Percentiles rank a stretch among this genome's conserved stretches.
Evolutionary conservation across 129 eudicot genomes (phyloP).

Genomic region (Sambucus nigra): DNA sequence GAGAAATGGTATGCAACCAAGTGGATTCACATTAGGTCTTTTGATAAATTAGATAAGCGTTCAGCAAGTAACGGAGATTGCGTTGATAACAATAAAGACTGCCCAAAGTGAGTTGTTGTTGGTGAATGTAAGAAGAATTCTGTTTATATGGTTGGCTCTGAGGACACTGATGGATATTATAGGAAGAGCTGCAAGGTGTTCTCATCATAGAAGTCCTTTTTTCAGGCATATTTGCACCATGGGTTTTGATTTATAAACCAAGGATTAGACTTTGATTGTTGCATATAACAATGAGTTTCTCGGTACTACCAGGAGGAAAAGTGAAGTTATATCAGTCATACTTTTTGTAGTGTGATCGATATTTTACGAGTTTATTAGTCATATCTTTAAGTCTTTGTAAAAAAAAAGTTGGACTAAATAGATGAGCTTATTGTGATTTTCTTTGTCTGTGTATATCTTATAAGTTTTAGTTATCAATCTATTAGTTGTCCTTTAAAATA

Average conservation of each 20-base stretch:
- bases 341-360: not conserved
- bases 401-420: too few species aligned
- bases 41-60: conserved; percentile 19
- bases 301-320: not conserved
- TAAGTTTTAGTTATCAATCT: too few species aligned
- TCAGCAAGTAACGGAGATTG: conserved; percentile 22
- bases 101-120: conserved; percentile 51
- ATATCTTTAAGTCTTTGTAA: not conserved
- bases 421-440: too few species aligned
- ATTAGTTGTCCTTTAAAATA: too few species aligned
- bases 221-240: not conserved
- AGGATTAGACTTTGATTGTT: not conserved
- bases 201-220: conserved; percentile 14
- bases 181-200: conserved; percentile 83
- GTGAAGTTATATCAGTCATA: not conserved
- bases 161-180: conserved; percentile 38
- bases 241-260: not conserved
- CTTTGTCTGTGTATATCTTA: too few species aligned
- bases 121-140: conserved; percentile 77
- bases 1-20: conserved; percentile 77
- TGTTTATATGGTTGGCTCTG: conserved; percentile 53
- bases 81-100: conserved; percentile 34
- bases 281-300: conserved; percentile 9
- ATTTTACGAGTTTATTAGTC: not conserved
- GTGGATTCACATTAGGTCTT: conserved; percentile 65